Base-by-base conservation (phyloP, 169 alveolate species). In the Eimeria sp. region DNA sequence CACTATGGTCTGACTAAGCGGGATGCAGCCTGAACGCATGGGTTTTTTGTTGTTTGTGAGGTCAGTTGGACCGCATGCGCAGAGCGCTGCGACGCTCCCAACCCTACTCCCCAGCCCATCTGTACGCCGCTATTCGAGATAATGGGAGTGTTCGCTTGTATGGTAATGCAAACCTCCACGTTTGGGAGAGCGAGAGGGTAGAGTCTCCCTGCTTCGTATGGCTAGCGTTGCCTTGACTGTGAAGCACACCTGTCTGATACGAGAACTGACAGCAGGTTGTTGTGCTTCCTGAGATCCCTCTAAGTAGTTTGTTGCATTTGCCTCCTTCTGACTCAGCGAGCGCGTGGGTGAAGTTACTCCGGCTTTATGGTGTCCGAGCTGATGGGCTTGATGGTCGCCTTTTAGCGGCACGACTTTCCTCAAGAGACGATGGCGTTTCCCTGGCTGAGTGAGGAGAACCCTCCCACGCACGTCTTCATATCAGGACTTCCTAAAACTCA, bases 21-120 rank as follows among this genome's bases (percentile, higher is more conserved):
- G 9, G 37, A 58, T 6, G 27, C 37, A 20, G 40, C 66, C 43
- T 25, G 43, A 2, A 43, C 14, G 64, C 68, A 2, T 27, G 62
- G 68, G 14, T 14, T n/a, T 18, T 56, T 85, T 60, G 91, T 30
- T 87, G 93, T 87, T 64, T 60, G 64, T 43, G 93, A 33, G 68
- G 54, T 33, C 80, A 87, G 93, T 64, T 87, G 82, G 93, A 87
- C 66, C 93, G 93, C 68, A 40, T 87, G 49, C 93, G 93, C 62
- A 64, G 82, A 37, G 93, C 93, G 78, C 93, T 87, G 43, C 93
- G 93, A 3, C 82, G 83, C 76, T 87, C 82, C 52, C 83, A 87
- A 43, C 93, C 93, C n/a, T 87, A 64, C 82, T 71, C 93, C 80
- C 93, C 93, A 40, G 93, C 93, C 40, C 93, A 87, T 58, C 93